Percentiles rank a stretch among this genome's conserved stretches.
phyloP scores from a whole-genome alignment of 257 asterid genomes.

The Nicotiana paniculata region DNA sequence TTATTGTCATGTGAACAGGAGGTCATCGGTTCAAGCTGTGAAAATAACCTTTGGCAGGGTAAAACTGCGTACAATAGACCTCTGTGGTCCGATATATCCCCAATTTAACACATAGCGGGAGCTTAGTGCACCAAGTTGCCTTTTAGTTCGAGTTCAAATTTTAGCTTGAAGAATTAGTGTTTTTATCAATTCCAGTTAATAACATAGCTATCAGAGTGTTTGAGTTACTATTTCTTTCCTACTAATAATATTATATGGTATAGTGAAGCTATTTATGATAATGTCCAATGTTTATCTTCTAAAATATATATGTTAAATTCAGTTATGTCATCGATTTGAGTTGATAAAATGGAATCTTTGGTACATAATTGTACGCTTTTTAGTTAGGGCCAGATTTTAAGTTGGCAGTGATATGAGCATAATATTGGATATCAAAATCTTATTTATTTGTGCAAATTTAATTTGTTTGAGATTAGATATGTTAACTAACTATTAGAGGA shows the following conservation, averaged over 20 bases:
- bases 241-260: not conserved
- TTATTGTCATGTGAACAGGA: too few relatives aligned
- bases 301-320: not conserved
- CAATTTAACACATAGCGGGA: too few relatives aligned
- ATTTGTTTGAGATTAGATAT: not conserved
- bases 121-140: too few relatives aligned
- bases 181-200: not conserved
- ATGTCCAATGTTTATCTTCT: not conserved
- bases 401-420: not conserved
- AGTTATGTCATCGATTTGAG: not conserved
- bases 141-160: not conserved
- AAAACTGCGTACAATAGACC: not conserved
- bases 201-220: not conserved
- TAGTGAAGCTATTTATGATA: not conserved
- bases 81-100: not conserved
- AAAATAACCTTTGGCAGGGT: not conserved
- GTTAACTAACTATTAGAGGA: too few relatives aligned
- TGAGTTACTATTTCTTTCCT: not conserved
- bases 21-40: too few relatives aligned
- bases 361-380: not conserved
- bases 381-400: not conserved
- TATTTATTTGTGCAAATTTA: not conserved
- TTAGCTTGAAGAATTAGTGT: not conserved
- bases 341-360: not conserved
- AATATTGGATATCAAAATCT: not conserved